Evolutionary conservation across 768 basidiomycete genomes (phyloP), one percentile per base, ranked within the genome.

Genomic region (Neoboletus brunneissimus): DNA sequence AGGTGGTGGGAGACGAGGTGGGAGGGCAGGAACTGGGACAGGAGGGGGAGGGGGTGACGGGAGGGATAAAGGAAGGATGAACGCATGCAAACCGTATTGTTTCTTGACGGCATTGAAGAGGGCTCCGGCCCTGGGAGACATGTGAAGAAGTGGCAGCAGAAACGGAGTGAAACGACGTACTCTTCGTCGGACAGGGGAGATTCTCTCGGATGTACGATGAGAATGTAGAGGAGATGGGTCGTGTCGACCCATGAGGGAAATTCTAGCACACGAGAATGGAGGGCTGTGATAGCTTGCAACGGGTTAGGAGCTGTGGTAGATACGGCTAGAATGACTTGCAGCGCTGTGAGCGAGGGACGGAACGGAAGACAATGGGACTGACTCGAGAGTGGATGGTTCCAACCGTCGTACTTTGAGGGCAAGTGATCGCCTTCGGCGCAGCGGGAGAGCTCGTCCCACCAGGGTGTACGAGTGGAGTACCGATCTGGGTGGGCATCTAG

Each of bases 321-420:
- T 1, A 90, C 89, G 23, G 89, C 91, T 46, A 88, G 71, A 52
- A 94, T 85, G 51, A 92, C 91, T 94, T 63, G 32, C 42, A 51
- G 54, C 4, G 40, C 51, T n/a, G 46, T 59, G 56, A 64, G 49
- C 46, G 31, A 53, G 59, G 49, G 38, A 51, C 22, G 37, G 50
- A 59, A 54, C 12, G 56, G 51, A 35, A 64, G 48, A 42, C 18
- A 29, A 47, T 10, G 38, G 35, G 47, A 79, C 88, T 55, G 66
- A 93, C 91, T 73, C 23, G 91, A 84, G 46, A 85, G 82, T 48
- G 91, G 91, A 72, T 94, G 91, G 64, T 92, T 94, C 91, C 91
- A 94, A 46, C 83, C 87, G 65, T 94, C 91, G 1, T 73, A 67
- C 66, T 78, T 85, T 34, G 81, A 82, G 11, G 91, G 91, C 11